Base-by-base conservation (phyloP, 2,329 filamentous ascomycete species). In the Xylariaceae sp. region DNA sequence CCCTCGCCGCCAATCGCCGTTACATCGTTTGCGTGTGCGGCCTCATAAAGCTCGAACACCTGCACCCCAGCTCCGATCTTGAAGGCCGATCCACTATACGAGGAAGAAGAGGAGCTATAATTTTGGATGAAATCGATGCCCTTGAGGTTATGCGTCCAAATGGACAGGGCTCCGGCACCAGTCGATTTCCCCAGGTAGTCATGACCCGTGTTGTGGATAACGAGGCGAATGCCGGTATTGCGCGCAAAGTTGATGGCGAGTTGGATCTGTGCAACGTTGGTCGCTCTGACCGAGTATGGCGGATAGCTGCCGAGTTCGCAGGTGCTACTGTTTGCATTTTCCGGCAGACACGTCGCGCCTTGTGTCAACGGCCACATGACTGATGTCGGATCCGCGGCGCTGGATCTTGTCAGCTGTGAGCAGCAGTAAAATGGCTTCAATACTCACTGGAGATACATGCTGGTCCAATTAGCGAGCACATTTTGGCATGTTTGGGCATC, bases 1-100 rank as follows among this genome's bases (percentile, higher is more conserved):
- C 76, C 76, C n/a, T 75, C 72, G 4, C 78, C 78, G 15, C 71
- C 74, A 3, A 81, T 68, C 2, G 79, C 65, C 0, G 65, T 67
- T 34, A 73, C 63, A 0, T 70, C 71, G 19, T 68, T 56, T 13
- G 65, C 57, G 11, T 71, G 53, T 2, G 74, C 76, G 32, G 67
- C 69, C 18, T 68, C 67, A 50, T 79, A 80, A 2, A 77, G 59
- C 45, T 81, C 76, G 26, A 63, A 65, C 3, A 69, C 73, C 43
- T 76, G 66, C 7, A 81, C 71, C 34, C 78, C 78, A 8, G 73
- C 65, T 2, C 74, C 77, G 12, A 78, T 61, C 54, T 76, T 80
- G 48, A 80, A 66, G 1, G 76, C 78, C 3, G 69, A 61, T 0
- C 76, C 74, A 0, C 49, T 54, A 38, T 69, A 71, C 7, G 38